phyloP scores from a whole-genome alignment of 495 filamentous ascomycete species.

The Podospora tetraspora region DNA sequence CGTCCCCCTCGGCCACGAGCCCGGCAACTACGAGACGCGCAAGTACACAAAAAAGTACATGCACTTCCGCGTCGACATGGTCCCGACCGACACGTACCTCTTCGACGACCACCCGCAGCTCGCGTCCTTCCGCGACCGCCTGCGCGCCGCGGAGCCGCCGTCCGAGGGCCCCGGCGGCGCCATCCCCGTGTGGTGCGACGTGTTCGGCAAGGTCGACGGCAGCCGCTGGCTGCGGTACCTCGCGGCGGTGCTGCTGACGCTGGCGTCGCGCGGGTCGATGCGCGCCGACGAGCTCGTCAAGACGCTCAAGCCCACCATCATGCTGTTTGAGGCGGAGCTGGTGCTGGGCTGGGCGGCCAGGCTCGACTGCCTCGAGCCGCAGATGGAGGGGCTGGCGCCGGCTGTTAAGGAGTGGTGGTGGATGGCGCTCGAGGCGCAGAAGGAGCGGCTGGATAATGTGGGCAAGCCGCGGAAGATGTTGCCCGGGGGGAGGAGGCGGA shows the following conservation, averaged over 20 bases:
- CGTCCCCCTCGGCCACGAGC: slow-evolving; percentile 69
- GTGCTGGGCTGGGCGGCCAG: slow-evolving; percentile 60
- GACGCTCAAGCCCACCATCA: slow-evolving; percentile 56
- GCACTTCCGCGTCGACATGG: slow-evolving; percentile 57
- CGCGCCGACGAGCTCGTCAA: slow-evolving; percentile 46
- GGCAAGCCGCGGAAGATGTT: slow-evolving; percentile 15
- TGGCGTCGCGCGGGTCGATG: slow-evolving; percentile 58
- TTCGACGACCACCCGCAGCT: slow-evolving; percentile 52
- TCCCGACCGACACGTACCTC: slow-evolving; percentile 54
- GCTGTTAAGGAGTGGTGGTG: slow-evolving; percentile 67
- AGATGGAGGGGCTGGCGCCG: slow-evolving; percentile 40
- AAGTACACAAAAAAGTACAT: slow-evolving; percentile 60
- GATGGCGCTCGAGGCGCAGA: slow-evolving; percentile 38
- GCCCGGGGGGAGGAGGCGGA: slow-evolving; percentile 5
- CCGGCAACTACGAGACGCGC: slow-evolving; percentile 62
- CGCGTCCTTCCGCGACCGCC: slow-evolving; percentile 32
- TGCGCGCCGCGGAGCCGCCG: slow-evolving; percentile 30
- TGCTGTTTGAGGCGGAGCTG: slow-evolving; percentile 61
- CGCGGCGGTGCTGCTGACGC: slow-evolving; percentile 50
- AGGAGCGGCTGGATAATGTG: slow-evolving; percentile 15
- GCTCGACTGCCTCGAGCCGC: slow-evolving; percentile 41
- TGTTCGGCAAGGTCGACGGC: slow-evolving; percentile 57
- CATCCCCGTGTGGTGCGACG: slow-evolving; percentile 75
- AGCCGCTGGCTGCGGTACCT: slow-evolving; percentile 62
- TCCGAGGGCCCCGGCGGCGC: slow-evolving; percentile 32